Conservation (phyloP, 768 basidiomycete species). For the Termitomyces sp. region DNA sequence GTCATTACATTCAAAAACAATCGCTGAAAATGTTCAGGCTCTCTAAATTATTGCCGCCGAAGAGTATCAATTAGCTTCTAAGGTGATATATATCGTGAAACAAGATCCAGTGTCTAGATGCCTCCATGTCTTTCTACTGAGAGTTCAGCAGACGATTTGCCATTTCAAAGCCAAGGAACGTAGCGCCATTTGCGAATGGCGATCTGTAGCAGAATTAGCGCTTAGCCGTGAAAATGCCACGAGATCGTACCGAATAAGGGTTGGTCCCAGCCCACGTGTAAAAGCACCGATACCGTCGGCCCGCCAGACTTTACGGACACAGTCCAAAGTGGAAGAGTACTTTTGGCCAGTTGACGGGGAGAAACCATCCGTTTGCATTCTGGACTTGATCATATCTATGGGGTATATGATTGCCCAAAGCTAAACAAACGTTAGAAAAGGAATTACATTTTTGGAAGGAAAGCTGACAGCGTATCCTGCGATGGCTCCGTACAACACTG, state of each 20-base stretch:
- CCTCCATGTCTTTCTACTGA: not conserved
- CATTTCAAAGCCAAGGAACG: slow-evolving; percentile 94
- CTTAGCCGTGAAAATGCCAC: not conserved
- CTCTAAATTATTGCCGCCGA: not conserved
- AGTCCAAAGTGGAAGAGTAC: slow-evolving; percentile 79
- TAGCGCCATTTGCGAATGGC: slow-evolving; percentile 95
- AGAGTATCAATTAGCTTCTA: not conserved
- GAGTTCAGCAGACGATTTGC: slow-evolving; percentile 68
- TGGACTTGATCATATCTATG: slow-evolving; percentile 93
- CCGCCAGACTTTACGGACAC: slow-evolving; percentile 76
- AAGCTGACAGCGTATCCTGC: slow-evolving; percentile 83
- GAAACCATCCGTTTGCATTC: slow-evolving; percentile 94
- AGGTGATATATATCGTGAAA: not conserved
- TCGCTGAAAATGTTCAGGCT: not conserved
- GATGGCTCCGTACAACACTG: slow-evolving; percentile 84
- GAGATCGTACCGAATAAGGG: slow-evolving; percentile 70
- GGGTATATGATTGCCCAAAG: slow-evolving; percentile 94
- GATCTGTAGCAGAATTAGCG: slow-evolving; percentile 43
- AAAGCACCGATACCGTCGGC: slow-evolving; percentile 84
- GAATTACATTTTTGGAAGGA: not conserved
- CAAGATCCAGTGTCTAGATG: not conserved
- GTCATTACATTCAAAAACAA: not conserved
- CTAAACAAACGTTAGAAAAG: slow-evolving; percentile 29
- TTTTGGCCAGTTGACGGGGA: slow-evolving; percentile 68
- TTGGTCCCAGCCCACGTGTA: slow-evolving; percentile 86